phyloP scores from a whole-genome alignment of 805 yeast genomes.

The Zygoascus flipseniorum region DNA sequence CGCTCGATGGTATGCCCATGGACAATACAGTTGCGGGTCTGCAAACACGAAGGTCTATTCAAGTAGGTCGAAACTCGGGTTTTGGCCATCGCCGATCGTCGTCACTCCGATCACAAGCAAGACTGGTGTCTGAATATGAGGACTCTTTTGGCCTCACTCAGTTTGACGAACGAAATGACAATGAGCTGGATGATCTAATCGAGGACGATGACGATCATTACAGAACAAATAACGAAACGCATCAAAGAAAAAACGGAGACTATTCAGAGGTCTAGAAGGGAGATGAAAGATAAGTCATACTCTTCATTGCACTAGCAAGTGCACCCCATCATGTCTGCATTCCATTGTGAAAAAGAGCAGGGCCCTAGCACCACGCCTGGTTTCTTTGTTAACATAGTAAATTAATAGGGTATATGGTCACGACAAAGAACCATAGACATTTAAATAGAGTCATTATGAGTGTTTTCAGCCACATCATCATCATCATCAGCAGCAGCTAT shows the following conservation, averaged over 20 bases:
- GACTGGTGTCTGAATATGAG: slow-evolving; percentile 24
- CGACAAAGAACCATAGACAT: too few relatives aligned
- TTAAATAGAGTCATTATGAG: too few relatives aligned
- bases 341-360: too few relatives aligned
- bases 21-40: slow-evolving; percentile 76
- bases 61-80: slow-evolving; percentile 36
- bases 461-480: too few relatives aligned
- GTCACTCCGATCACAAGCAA: slow-evolving; percentile 22
- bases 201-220: slow-evolving; percentile 7
- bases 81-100: slow-evolving; percentile 21
- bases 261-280: background rate
- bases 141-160: slow-evolving; percentile 28
- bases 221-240: background rate
- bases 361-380: too few relatives aligned
- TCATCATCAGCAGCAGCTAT: too few relatives aligned
- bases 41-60: slow-evolving; percentile 71
- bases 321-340: too few relatives aligned
- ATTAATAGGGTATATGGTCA: background rate
- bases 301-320: background rate
- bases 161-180: slow-evolving; percentile 22
- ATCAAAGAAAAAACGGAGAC: background rate
- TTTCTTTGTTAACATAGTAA: too few relatives aligned
- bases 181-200: slow-evolving; percentile 4
- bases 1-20: slow-evolving; percentile 63
- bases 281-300: background rate